A percentile compares a stretch with the other conserved stretches of the same genome.
Conservation (phyloP, 495 filamentous ascomycete genomes). For the Penicillium robsamsonii region DNA sequence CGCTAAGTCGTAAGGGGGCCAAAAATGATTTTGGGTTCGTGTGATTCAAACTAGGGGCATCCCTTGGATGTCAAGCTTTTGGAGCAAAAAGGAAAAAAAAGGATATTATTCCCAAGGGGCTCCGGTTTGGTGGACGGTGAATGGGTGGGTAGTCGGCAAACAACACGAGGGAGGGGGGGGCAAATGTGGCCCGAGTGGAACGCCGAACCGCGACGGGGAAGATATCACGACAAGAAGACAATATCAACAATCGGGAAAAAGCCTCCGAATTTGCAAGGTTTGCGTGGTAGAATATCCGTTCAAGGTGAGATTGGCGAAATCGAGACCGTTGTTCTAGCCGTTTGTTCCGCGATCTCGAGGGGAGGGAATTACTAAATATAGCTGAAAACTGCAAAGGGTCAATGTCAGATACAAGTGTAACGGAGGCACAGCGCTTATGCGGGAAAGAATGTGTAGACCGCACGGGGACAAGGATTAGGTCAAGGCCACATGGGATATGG, state of each 20-base stretch:
- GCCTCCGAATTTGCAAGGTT: slow-evolving; percentile 8
- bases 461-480: slow-evolving; percentile 6
- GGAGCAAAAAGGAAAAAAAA: background rate
- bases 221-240: background rate
- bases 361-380: slow-evolving; percentile 41
- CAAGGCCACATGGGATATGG: slow-evolving; percentile 1
- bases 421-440: slow-evolving; percentile 26
- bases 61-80: background rate
- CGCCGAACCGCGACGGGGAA: slow-evolving; percentile 12
- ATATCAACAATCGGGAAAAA: background rate
- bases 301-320: slow-evolving; percentile 13
- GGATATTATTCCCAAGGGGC: slow-evolving; percentile 1
- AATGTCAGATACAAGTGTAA: slow-evolving; percentile 33
- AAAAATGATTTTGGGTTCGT: background rate
- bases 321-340: slow-evolving; percentile 28
- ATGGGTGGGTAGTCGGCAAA: slow-evolving; percentile 16
- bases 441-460: slow-evolving; percentile 7
- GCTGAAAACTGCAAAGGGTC: slow-evolving; percentile 34
- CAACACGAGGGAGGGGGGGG: slow-evolving; percentile 17
- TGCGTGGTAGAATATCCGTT: background rate
- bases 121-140: background rate
- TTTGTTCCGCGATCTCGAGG: slow-evolving; percentile 31
- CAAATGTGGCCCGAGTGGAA: slow-evolving; percentile 14
- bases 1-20: slow-evolving; percentile 3
- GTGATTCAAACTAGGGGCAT: background rate